Percentiles rank a stretch among this genome's conserved stretches.
Conservation (phyloP, 139 green algal species). For the Tetradesmus lagerheimii region DNA sequence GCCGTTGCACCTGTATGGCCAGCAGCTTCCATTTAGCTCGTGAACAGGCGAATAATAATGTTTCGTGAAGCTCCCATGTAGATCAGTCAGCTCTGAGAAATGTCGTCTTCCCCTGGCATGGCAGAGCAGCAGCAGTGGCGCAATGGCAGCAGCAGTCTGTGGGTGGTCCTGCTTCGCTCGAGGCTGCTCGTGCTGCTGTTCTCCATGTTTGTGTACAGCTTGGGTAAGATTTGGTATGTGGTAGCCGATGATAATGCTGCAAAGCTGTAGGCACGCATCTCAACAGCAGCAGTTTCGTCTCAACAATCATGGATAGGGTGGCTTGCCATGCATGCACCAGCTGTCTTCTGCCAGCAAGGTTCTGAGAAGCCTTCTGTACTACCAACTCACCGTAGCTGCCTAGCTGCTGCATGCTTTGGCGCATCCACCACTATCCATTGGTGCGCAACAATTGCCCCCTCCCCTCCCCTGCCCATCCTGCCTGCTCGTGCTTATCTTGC, state of each 20-base stretch:
- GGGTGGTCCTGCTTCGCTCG: neutral
- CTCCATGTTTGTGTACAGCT: slow-evolving; percentile 21
- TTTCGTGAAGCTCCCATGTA: neutral
- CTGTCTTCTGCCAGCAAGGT: neutral
- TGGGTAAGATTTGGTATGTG: neutral
- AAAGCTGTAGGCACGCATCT: neutral
- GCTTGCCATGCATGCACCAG: neutral
- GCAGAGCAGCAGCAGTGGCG: neutral
- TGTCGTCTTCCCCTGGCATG: neutral
- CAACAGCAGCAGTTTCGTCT: neutral
- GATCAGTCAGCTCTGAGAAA: neutral
- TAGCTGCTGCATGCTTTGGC: too few species aligned
- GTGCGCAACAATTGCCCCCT: too few species aligned
- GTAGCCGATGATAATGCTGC: neutral
- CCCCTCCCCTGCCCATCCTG: too few species aligned
- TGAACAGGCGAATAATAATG: neutral
- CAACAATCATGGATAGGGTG: neutral
- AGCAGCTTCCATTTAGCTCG: neutral
- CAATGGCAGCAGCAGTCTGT: slow-evolving; percentile 21
- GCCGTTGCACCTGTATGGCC: neutral
- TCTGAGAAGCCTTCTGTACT: too few species aligned
- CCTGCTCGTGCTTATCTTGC: neutral
- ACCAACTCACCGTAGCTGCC: too few species aligned
- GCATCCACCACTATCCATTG: too few species aligned
- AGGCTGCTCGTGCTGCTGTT: slow-evolving; percentile 11